A percentile compares a stretch with the other conserved stretches of the same genome.
Evolutionary conservation across 768 basidiomycete species (phyloP).

Genomic region (Kwoniella bestiolae): DNA sequence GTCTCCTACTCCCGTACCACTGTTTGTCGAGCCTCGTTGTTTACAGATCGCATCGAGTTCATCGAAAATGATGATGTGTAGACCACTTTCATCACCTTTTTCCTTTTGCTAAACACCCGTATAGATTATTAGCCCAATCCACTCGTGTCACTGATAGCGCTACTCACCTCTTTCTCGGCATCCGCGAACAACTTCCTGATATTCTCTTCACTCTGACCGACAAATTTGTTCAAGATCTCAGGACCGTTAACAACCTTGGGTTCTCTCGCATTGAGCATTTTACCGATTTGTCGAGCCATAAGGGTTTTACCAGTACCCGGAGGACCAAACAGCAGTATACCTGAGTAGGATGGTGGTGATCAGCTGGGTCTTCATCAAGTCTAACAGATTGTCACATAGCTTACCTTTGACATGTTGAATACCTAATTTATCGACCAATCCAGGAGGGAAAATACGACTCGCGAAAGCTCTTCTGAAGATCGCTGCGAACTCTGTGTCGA

Average conservation of each 20-base stretch:
- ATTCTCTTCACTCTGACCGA: constrained; percentile 97
- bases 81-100: constrained; percentile 92
- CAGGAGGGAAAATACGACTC: constrained; percentile 96
- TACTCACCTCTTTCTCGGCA: constrained; percentile 90
- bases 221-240: constrained; percentile 95
- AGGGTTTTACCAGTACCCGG: constrained; percentile 99
- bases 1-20: constrained; percentile 96
- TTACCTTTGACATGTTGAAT: constrained; percentile 97
- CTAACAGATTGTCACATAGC: constrained; percentile 22
- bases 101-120: constrained; percentile 98
- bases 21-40: constrained; percentile 89
- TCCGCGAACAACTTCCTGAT: constrained; percentile 97
- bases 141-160: neutral
- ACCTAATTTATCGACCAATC: constrained; percentile 93
- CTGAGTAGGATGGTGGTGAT: constrained; percentile 57
- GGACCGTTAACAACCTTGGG: constrained; percentile 99
- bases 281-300: constrained; percentile 97
- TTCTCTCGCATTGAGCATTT: constrained; percentile 97
- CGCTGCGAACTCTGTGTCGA: constrained; percentile 90
- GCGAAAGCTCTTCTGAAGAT: constrained; percentile 99
- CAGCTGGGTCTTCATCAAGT: too few relatives aligned
- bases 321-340: constrained; percentile 91
- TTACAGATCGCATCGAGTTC: constrained; percentile 99
- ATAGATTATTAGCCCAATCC: too few relatives aligned
- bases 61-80: constrained; percentile 99